Evolutionary conservation across 2,329 filamentous ascomycete genomes (phyloP).

Genomic region (Alternaria novae-zelandiae): DNA sequence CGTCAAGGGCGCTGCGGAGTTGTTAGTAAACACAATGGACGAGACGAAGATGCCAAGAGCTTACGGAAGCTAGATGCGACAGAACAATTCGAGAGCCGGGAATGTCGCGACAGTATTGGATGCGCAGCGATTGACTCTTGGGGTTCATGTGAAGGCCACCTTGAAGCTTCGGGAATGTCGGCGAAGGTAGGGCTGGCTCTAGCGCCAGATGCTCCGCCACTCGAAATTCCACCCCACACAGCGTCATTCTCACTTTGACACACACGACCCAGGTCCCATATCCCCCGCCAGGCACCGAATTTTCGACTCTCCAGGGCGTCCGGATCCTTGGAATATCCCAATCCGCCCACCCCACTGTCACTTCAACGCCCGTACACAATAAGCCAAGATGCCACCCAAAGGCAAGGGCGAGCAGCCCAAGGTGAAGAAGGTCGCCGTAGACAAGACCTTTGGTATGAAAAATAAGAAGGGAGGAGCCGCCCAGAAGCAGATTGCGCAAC

Average conservation of each 20-base stretch:
- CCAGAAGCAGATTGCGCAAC: conserved; percentile 87
- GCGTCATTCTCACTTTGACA: conserved; percentile 48
- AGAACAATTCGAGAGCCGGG: background rate
- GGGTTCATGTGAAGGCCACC: conserved; percentile 29
- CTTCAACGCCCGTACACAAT: conserved; percentile 15
- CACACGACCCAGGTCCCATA: conserved; percentile 23
- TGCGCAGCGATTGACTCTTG: conserved; percentile 9
- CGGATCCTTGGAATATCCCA: background rate
- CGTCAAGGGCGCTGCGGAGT: conserved; percentile 20
- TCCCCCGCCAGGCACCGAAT: conserved; percentile 23
- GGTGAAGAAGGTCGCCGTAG: conserved; percentile 73
- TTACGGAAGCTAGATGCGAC: conserved; percentile 6
- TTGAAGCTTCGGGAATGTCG: conserved; percentile 31
- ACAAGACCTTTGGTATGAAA: conserved; percentile 99
- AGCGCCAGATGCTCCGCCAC: conserved; percentile 24
- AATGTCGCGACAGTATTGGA: conserved; percentile 8
- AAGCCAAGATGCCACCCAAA: conserved; percentile 74
- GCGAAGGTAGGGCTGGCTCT: conserved; percentile 19
- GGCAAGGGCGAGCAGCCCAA: conserved; percentile 54
- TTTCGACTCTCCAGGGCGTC: conserved; percentile 14
- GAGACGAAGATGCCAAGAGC: background rate
- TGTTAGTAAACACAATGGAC: conserved; percentile 16
- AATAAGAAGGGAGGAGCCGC: conserved; percentile 96
- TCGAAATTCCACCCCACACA: conserved; percentile 36
- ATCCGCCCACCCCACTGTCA: conserved; percentile 8